Percentiles rank a stretch among this genome's conserved stretches.
Conservation (phyloP, 2,329 filamentous ascomycete genomes). For the Phoma sp. region DNA sequence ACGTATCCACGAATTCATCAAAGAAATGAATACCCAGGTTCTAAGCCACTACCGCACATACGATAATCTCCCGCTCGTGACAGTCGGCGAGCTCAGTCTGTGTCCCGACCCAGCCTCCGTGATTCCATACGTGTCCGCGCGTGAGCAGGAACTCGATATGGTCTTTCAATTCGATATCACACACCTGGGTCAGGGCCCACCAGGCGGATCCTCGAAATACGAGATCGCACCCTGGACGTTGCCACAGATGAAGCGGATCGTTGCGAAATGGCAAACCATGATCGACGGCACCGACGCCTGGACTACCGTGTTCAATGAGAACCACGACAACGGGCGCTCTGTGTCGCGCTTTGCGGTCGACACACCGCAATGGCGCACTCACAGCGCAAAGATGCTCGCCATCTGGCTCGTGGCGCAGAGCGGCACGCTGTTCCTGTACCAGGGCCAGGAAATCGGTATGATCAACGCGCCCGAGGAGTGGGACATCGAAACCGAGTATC, state of each 20-base stretch:
- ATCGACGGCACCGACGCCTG: conserved; percentile 58
- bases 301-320: conserved; percentile 67
- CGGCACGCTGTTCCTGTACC: conserved; percentile 65
- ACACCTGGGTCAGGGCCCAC: conserved; percentile 44
- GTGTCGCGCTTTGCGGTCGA: conserved; percentile 61
- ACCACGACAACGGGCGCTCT: conserved; percentile 66
- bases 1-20: conserved; percentile 63
- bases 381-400: conserved; percentile 61
- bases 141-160: conserved; percentile 54
- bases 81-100: conserved; percentile 65
- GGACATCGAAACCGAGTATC: conserved; percentile 61
- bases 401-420: conserved; percentile 56
- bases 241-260: conserved; percentile 50
- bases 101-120: conserved; percentile 52
- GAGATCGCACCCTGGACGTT: conserved; percentile 48
- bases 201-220: conserved; percentile 40
- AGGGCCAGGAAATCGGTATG: conserved; percentile 68
- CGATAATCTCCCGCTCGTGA: conserved; percentile 49
- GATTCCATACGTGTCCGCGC: conserved; percentile 50
- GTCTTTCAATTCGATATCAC: conserved; percentile 56
- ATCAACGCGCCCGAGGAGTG: conserved; percentile 59
- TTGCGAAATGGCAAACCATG: conserved; percentile 54
- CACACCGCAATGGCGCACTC: conserved; percentile 51
- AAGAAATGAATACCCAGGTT: conserved; percentile 59
- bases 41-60: conserved; percentile 61